These are phyloP conservation scores for Skeletonema costatum DNA, from an alignment of 108 stramenopile genomes.

Conservation along the genomic window DNA sequence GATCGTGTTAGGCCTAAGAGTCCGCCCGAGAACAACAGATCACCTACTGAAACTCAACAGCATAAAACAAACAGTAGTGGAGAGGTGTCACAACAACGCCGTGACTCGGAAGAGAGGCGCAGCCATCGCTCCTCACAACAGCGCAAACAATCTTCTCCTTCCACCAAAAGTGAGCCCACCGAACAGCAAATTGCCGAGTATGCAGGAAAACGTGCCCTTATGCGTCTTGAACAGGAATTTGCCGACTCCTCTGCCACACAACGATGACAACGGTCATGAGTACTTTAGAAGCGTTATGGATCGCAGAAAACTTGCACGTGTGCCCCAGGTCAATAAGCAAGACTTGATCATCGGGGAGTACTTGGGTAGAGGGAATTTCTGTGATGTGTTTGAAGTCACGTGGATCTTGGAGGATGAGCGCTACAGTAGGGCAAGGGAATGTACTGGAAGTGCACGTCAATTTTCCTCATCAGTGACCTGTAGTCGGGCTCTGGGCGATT, in stretches of 20 bases:
- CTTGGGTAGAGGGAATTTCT: conserved; percentile 41
- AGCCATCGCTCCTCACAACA: background rate
- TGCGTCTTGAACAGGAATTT: conserved; percentile 36
- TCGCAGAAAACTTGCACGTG: conserved; percentile 18
- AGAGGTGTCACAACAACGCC: background rate
- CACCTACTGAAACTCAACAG: background rate
- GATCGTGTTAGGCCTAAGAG: background rate
- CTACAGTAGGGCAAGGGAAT: background rate
- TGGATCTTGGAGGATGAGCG: conserved; percentile 9
- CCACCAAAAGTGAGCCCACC: conserved; percentile 1
- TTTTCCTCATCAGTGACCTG: background rate
- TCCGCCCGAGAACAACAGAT: background rate
- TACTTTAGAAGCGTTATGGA: conserved; percentile 26
- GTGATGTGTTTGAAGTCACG: conserved; percentile 42
- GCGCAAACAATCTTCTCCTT: background rate
- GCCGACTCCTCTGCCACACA: background rate
- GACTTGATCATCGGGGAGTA: conserved; percentile 39
- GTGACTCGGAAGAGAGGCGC: background rate
- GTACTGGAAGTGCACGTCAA: background rate
- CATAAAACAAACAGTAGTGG: background rate
- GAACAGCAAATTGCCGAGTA: conserved; percentile 37
- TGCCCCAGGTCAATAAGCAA: conserved; percentile 34
- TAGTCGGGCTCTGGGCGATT: background rate
- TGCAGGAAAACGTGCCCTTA: conserved; percentile 32
- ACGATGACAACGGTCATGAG: background rate